Evolutionary conservation across 495 filamentous ascomycete genomes (phyloP), one percentile per base, ranked within the genome.

Genomic region (Aspergillus indologenus): DNA sequence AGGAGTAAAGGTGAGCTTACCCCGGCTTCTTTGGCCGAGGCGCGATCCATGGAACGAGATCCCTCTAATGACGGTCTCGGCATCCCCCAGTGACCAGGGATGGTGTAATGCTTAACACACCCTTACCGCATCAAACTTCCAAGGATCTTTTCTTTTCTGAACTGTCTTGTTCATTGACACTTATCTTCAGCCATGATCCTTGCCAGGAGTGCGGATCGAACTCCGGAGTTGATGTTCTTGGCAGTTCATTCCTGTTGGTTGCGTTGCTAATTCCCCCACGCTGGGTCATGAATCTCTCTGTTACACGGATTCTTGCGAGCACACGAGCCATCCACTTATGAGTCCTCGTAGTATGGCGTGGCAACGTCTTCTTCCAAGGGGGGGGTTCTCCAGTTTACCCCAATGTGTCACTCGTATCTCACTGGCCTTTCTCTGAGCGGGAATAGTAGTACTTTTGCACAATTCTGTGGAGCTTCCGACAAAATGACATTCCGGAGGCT

Each of bases 31-130:
- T 42, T 22, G 15, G 22, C 29, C 21, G 44, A 45, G 19, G 26
- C 42, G 18, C 34, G 12, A 40, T 49, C 46, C 26, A 48, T 18
- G 59, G 63, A 59, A 60, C 55, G 54, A 44, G 5, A 51, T 14
- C 23, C 56, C 57, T 58, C 64, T 61, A 66, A 66, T 66, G 22
- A 58, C 58, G 42, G 51, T 47, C 61, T 63, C 64, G 64, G 64
- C 64, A 66, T 66, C 58, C 46, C n/a, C 9, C 3, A 29, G 26
- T 40, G n/a, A n/a, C n/a, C 24, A 63, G 54, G 62, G 57, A 51
- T 66, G 60, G 63, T 66, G 63, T 66, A 60, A 66, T 66, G 56
- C 46, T 40, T 40, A 11, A 14, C 34, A 40, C 5, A 31, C 45
- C 52, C 48, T 60, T 53, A 53, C 22, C 15, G 22, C 45, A 47